These are phyloP conservation scores for Kodamaea anthophila DNA, from an alignment of 1,139 yeast genomes.

Conservation along the genomic window DNA sequence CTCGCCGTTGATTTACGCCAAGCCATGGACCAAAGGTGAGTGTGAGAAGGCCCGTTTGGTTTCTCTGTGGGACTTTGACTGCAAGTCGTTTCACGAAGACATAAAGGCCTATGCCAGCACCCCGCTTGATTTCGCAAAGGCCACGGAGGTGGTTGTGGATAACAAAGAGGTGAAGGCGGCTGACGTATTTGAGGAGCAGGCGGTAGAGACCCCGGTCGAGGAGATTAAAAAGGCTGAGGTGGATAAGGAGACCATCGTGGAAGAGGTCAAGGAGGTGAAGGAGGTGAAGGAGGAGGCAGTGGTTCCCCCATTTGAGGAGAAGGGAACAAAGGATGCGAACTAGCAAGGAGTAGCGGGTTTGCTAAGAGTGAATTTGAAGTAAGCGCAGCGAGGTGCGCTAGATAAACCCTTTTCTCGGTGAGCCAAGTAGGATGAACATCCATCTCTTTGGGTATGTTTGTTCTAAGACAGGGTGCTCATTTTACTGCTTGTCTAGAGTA, in stretches of 20 bases:
- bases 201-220: neutral
- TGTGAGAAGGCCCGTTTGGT: constrained; percentile 61
- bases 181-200: neutral
- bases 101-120: constrained; percentile 21
- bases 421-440: too few relatives aligned
- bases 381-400: too few relatives aligned
- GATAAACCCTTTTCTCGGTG: too few relatives aligned
- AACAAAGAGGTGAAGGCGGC: neutral
- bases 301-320: constrained; percentile 22
- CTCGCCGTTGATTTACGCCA: constrained; percentile 73
- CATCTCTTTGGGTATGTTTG: too few relatives aligned
- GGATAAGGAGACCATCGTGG: constrained; percentile 1
- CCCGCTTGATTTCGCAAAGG: constrained; percentile 17
- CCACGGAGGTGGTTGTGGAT: constrained; percentile 20
- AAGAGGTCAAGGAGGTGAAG: constrained; percentile 1
- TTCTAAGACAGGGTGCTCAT: too few relatives aligned
- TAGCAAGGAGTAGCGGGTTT: constrained; percentile 7
- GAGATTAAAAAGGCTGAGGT: constrained; percentile 8
- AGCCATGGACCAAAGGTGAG: constrained; percentile 68
- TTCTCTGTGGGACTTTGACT: constrained; percentile 80
- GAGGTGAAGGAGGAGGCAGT: constrained; percentile 9
- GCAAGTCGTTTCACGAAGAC: constrained; percentile 46
- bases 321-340: constrained; percentile 9
- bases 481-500: too few relatives aligned
- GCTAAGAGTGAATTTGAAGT: too few relatives aligned